phyloP scores from a whole-genome alignment of 2,329 filamentous ascomycete genomes.

The Rhynchosporium secalis region DNA sequence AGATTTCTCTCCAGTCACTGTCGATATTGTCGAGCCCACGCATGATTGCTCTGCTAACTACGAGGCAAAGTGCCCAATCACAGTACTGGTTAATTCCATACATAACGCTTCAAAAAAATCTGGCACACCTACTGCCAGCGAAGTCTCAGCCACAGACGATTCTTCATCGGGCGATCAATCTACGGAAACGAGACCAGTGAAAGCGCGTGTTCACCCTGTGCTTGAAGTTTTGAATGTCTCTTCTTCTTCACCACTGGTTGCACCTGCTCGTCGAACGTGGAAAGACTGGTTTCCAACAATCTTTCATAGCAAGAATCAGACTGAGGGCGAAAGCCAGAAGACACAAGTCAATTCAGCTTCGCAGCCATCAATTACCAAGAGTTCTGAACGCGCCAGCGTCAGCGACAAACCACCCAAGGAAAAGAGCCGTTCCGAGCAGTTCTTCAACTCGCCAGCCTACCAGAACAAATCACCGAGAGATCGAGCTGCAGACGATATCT shows the following conservation, averaged over 20 bases:
- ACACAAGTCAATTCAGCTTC: neutral
- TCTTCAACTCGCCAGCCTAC: neutral
- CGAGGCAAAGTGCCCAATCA: neutral
- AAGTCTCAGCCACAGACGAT: too few species aligned
- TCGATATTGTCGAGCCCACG: neutral
- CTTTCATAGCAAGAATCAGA: neutral
- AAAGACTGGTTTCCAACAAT: neutral
- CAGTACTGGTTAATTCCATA: neutral
- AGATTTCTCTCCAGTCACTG: neutral
- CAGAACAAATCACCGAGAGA: neutral
- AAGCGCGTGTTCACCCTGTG: neutral
- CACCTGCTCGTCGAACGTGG: neutral
- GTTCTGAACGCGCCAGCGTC: neutral
- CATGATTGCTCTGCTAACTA: neutral
- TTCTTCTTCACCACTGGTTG: neutral
- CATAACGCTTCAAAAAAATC: neutral
- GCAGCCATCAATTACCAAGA: neutral
- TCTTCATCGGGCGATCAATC: too few species aligned
- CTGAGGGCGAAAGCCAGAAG: too few species aligned
- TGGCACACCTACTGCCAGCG: neutral
- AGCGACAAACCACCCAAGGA: neutral
- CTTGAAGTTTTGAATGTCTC: neutral
- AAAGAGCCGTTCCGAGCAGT: neutral
- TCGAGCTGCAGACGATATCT: neutral
- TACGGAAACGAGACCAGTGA: neutral